These are phyloP conservation scores for Neostapfia colusana DNA, from an alignment of 176 grass and related monocot genomes.

Conservation along the genomic window DNA sequence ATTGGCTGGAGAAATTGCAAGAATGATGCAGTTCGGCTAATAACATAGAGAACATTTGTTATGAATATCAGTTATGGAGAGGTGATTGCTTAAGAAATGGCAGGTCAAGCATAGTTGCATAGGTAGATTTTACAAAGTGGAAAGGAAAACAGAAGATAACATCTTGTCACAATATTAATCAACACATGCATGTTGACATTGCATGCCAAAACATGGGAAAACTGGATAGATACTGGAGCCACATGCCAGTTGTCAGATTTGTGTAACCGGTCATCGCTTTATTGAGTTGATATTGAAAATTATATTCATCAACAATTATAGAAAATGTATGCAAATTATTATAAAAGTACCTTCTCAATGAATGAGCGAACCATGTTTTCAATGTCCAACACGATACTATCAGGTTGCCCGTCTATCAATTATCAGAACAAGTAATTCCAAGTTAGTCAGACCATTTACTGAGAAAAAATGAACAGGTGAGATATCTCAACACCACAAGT, in stretches of 20 bases:
- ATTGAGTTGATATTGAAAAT: slow-evolving; percentile 6
- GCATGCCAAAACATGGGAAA: not conserved
- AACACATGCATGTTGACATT: not conserved
- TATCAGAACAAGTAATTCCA: slow-evolving; percentile 39
- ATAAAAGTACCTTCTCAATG: slow-evolving; percentile 86
- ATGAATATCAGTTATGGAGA: too few species aligned
- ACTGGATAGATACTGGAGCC: not conserved
- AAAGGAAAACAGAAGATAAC: not conserved
- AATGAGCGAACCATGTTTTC: slow-evolving; percentile 92
- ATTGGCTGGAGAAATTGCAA: too few species aligned
- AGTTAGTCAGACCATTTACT: slow-evolving; percentile 43
- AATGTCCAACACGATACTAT: slow-evolving; percentile 80
- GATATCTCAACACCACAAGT: not conserved
- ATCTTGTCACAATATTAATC: not conserved
- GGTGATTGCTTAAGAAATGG: too few species aligned
- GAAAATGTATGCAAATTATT: not conserved
- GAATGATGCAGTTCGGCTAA: slow-evolving; percentile 48
- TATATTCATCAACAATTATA: slow-evolving; percentile 20
- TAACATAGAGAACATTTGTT: slow-evolving; percentile 9
- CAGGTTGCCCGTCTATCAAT: slow-evolving; percentile 76
- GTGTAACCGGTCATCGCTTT: not conserved
- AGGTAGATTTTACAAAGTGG: not conserved
- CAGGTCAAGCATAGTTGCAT: too few species aligned
- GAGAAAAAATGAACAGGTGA: slow-evolving; percentile 19
- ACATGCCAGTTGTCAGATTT: not conserved